Evolutionary conservation across 2,329 filamentous ascomycete genomes (phyloP).

Genomic region (Leptosphaerulina australis): DNA sequence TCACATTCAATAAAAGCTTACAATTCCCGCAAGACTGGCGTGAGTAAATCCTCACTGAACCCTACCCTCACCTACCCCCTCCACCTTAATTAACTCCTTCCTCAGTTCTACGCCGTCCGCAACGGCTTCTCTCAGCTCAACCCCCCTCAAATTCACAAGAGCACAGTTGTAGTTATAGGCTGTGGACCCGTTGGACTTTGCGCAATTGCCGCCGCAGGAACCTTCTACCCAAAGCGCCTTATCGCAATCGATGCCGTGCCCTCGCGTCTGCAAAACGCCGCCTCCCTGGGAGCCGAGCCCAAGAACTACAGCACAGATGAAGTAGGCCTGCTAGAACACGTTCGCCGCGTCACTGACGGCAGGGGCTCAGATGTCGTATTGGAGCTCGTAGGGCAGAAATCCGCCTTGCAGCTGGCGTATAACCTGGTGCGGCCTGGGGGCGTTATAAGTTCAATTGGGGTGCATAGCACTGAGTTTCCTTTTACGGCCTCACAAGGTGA

Average conservation of each 20-base stretch:
- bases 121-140: slow-evolving; percentile 72
- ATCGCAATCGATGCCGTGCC: slow-evolving; percentile 79
- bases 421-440: neutral
- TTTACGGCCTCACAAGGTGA: no score
- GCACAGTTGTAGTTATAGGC: slow-evolving; percentile 76
- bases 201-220: slow-evolving; percentile 74
- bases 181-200: slow-evolving; percentile 80
- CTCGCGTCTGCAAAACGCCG: slow-evolving; percentile 72
- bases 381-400: neutral
- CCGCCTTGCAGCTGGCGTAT: slow-evolving; percentile 25
- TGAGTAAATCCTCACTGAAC: no score
- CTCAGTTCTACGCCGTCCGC: slow-evolving; percentile 71
- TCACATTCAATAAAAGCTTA: no score
- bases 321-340: neutral
- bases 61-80: no score
- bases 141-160: slow-evolving; percentile 63
- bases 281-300: slow-evolving; percentile 74
- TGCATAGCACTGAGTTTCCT: neutral
- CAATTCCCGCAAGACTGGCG: no score
- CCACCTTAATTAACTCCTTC: no score
- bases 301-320: slow-evolving; percentile 69
- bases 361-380: neutral
- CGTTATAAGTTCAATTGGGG: slow-evolving; percentile 45
- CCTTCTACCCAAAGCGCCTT: slow-evolving; percentile 72
- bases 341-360: neutral